Evolutionary conservation across 768 basidiomycete genomes (phyloP), one percentile per base, ranked within the genome.

Genomic region (Boletus rubroflammeus): DNA sequence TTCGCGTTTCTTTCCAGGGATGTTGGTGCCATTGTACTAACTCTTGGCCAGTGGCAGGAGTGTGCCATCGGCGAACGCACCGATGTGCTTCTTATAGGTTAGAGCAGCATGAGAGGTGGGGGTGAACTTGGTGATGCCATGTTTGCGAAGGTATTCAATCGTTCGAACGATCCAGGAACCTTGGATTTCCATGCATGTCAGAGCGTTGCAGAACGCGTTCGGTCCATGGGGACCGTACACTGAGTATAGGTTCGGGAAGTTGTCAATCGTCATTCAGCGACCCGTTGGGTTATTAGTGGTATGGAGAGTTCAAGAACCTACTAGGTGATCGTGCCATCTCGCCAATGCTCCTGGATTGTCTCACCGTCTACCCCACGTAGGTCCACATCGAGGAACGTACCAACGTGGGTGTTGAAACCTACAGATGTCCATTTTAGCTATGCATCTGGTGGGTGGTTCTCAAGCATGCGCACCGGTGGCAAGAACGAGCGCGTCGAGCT

Each of bases 201-300:
- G 55, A 2, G 43, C 59, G 6, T 53, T 58, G 31, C 48, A 57
- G 23, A 48, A 38, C 3, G 44, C 49, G 1, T 34, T 58, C 3
- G 62, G 62, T 23, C 52, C 58, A 4, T 60, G 62, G 2, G 62
- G 54, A 21, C 58, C 58, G 7, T 63, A 42, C 31, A 50, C 51
- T 19, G 60, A 56, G 39, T 26, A 63, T 1, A 63, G 51, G 40
- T 57, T 61, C 25, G 50, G 59, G 48, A 64, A 54, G 13, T 60
- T 60, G 9, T 60, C 53, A 14, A 60, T 56, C 19, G 59, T 31
- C 58, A 59, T 36, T 9, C 21, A 4, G 17, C 9, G 10, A 13
- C 5, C 15, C 15, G 5, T 48, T n/a, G 17, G 14, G 23, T 28
- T 17, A 21, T 17, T 6, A 19, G 8, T 15, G 9, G 21, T 8